Conservation (phyloP, 2,329 filamentous ascomycete genomes). For the Stagonosporopsis cucurbitacearum region DNA sequence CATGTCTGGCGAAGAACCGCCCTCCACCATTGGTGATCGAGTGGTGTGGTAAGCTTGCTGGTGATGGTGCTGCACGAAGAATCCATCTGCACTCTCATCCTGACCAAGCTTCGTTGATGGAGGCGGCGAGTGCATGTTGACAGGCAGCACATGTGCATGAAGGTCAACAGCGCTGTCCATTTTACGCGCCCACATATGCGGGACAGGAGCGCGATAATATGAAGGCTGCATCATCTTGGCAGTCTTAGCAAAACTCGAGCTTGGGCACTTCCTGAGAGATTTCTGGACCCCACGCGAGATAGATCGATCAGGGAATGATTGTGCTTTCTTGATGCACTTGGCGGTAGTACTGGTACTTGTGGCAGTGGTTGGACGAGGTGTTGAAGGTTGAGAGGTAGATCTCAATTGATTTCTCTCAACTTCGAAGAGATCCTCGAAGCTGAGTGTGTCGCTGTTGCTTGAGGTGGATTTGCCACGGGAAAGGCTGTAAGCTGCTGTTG, state of each 20-base stretch:
- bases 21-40: constrained; percentile 27
- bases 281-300: constrained; percentile 34
- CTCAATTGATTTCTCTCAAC: constrained; percentile 33
- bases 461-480: constrained; percentile 39
- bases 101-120: constrained; percentile 36
- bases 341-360: constrained; percentile 1
- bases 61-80: constrained; percentile 26
- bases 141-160: constrained; percentile 53
- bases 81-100: constrained; percentile 30
- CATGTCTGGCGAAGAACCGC: constrained; percentile 24
- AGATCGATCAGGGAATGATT: constrained; percentile 30
- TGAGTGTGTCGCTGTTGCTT: constrained; percentile 43
- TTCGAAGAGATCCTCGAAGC: constrained; percentile 41
- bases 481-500: constrained; percentile 41
- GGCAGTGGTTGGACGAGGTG: constrained; percentile 33
- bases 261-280: constrained; percentile 25
- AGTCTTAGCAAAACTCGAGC: constrained; percentile 51
- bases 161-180: constrained; percentile 56
- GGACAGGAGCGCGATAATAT: constrained; percentile 53
- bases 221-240: constrained; percentile 63
- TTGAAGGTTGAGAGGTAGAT: constrained; percentile 43
- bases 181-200: constrained; percentile 61
- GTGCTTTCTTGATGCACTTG: constrained; percentile 36
- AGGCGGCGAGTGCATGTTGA: constrained; percentile 36
- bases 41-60: constrained; percentile 33